Evolutionary conservation across 345 rosid species (phyloP).

Genomic region (Eucalyptus shirleyi): DNA sequence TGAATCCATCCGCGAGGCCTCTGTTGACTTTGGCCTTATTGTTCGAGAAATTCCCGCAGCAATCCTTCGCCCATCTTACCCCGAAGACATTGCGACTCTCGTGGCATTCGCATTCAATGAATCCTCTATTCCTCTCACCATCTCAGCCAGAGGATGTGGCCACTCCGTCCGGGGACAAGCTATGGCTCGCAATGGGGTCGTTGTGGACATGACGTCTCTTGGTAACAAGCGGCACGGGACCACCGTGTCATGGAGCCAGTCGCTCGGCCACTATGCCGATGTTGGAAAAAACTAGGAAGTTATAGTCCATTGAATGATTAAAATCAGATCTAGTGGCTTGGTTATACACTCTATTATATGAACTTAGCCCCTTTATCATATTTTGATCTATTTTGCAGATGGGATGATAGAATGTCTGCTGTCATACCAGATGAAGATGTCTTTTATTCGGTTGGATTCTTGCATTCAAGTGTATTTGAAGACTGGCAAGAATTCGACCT

Average conservation of each 20-base stretch:
- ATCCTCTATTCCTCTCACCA: neutral
- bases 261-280: conserved; percentile 15
- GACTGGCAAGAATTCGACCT: too few relatives aligned
- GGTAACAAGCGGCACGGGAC: neutral
- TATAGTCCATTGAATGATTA: neutral
- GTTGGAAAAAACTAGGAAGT: conserved; percentile 1
- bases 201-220: conserved; percentile 25
- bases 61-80: conserved; percentile 17
- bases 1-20: conserved; percentile 7
- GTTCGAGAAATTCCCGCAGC: conserved; percentile 7
- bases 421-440: neutral
- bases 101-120: conserved; percentile 8
- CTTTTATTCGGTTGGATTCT: too few relatives aligned
- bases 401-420: conserved; percentile 1
- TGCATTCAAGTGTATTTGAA: too few relatives aligned
- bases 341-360: neutral
- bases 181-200: conserved; percentile 23
- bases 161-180: conserved; percentile 40
- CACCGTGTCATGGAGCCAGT: neutral
- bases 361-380: neutral
- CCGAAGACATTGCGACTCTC: conserved; percentile 12
- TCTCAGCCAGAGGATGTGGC: conserved; percentile 31
- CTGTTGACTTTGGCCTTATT: conserved; percentile 16
- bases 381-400: neutral
- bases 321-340: neutral